Evolutionary conservation across 371 early-diverging fungal genomes (phyloP), one percentile per base, ranked within the genome.

Genomic region (Saksenaea oblongispora): DNA sequence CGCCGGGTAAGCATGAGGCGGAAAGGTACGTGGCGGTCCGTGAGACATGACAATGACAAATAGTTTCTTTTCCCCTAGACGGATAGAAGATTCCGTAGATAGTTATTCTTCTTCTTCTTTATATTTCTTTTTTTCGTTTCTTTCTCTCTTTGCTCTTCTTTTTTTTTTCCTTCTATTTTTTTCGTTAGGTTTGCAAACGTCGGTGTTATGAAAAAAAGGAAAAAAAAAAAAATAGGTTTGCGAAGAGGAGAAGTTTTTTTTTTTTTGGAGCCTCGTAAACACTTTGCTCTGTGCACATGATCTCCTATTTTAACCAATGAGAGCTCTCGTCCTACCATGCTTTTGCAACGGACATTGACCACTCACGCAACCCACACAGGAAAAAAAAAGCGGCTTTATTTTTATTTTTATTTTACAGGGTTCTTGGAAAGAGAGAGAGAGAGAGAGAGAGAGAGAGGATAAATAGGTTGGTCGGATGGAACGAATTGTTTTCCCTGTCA

Each of bases 11-110:
- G 51, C 51, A 47, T 47, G 3, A 22, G 51, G 22, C 24, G 51
- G 51, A 47, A 47, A 47, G 51, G 51, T 47, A 22, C 51, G 51
- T 47, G 51, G 51, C 51, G 51, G 51, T 47, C 51, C 51, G 51
- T 47, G 51, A 22, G 51, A 47, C 51, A 47, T 47, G 17, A 36
- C 36, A 44, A 47, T 22, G 17, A 22, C 26, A 47, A 47, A 18
- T 18, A 22, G n/a, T 47, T 47, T 22, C 24, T 47, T 47, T 47
- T 22, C 51, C 51, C 51, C 24, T 47, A 22, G 24, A 18, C 51
- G 51, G 51, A 47, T 47, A 47, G 51, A 47, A 47, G 51, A 47
- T 47, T 47, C 51, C 51, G 51, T 47, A 18, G 51, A 22, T 47
- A 47, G 31, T 31, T 31, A 31, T 31, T 31, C 7, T 31, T 24